Base-by-base conservation (phyloP, 2,329 filamentous ascomycete genomes). In the Arthrobotrys conoides region DNA sequence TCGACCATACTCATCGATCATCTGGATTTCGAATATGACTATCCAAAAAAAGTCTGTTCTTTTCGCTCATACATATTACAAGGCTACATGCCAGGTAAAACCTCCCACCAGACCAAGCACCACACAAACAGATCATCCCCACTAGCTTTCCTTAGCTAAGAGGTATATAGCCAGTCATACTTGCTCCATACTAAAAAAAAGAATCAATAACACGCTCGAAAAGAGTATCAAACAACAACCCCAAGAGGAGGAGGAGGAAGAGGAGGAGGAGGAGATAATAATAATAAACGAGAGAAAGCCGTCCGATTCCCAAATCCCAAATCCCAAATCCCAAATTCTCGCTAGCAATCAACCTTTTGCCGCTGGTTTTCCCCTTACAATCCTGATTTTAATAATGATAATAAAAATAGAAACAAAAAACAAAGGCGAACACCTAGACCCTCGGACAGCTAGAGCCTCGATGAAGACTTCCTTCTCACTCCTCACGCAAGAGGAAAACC, bases 31-130 rank as follows among this genome's bases (percentile, higher is more conserved):
- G n/a, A 12, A 41, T 41, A 41, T 41, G 12, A 61, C 24, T 61
- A 10, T 41, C 12, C 36, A 10, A 22, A 61, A 61, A 61, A 61
- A 61, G 57, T 18, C 20, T 44, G 27, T 44, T 27, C 36, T 61
- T n/a, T 44, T 61, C 36, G 36, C 57, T 61, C 33, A 27, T 61
- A 61, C 57, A 61, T 61, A 44, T 61, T 44, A 61, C 57, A 61
- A 61, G 57, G 57, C 57, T 61, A 38, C 38, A 61, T 44, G 57
- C 57, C 36, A 61, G 57, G 57, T 61, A 61, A 61, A 61, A 24
- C 48, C 20, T 22, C n/a, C 27, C 3, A 30, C n/a, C n/a, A 38
- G n/a, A 12, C 30, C 53, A 33, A 59, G 38, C 33, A 33, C 33
- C 36, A 9, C 14, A 33, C 22, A 16, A 16, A 24, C 18, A 38